Conservation (phyloP, 805 yeast genomes). For the Myxozyma mucilagina region DNA sequence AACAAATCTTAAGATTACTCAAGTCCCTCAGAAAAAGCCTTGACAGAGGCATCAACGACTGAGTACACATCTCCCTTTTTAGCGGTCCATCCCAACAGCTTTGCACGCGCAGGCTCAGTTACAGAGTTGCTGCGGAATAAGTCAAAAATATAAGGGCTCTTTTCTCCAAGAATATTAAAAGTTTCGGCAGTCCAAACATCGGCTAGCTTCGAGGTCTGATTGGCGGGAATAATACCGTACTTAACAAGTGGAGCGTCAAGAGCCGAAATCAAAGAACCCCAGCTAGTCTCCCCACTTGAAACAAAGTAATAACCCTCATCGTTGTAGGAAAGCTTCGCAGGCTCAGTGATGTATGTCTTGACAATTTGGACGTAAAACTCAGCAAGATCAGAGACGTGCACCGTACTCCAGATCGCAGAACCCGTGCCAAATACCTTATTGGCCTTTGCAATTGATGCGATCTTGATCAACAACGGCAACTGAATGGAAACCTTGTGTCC, state of each 20-base stretch:
- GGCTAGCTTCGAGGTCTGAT: conserved; percentile 5
- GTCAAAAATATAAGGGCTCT: background rate
- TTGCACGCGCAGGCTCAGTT: conserved; percentile 18
- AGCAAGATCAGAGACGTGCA: too few species aligned
- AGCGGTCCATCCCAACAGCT: conserved; percentile 25
- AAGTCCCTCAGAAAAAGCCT: conserved; percentile 1
- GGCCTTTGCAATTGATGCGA: conserved; percentile 12
- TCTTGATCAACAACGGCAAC: conserved; percentile 38
- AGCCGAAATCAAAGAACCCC: conserved; percentile 39
- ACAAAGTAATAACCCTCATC: conserved; percentile 44
- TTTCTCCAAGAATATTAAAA: conserved; percentile 2
- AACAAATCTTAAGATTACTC: background rate
- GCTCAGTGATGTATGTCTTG: background rate
- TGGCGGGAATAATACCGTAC: conserved; percentile 15
- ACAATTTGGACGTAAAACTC: too few species aligned
- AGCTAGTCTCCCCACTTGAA: conserved; percentile 38
- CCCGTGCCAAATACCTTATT: too few species aligned
- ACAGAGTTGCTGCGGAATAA: conserved; percentile 21
- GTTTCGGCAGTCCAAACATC: background rate
- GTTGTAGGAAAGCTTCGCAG: conserved; percentile 38
- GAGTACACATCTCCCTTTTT: conserved; percentile 8
- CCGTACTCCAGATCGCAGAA: too few species aligned
- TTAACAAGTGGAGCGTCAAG: conserved; percentile 35
- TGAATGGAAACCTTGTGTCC: conserved; percentile 40
- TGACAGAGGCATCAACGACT: conserved; percentile 31